Percentiles rank a stretch among this genome's conserved stretches.
Evolutionary conservation across 1,284 basidiomycete species (phyloP).

Genomic region (Moniliophthora roreri): DNA sequence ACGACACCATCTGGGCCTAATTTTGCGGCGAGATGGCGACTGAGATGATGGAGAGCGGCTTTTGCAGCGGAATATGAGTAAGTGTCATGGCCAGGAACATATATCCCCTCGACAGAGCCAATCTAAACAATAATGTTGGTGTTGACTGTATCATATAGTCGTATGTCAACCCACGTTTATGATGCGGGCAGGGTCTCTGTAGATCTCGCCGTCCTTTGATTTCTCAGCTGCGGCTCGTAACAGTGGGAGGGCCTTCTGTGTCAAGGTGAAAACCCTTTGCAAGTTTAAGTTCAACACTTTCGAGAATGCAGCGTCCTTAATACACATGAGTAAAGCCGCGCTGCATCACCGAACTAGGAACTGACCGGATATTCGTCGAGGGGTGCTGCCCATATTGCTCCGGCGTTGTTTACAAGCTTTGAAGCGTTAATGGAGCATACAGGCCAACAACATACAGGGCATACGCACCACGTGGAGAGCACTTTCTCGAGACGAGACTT

Average conservation of each 20-base stretch:
- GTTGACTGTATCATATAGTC: background rate
- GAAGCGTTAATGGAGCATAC: background rate
- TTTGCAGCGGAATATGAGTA: constrained; percentile 74
- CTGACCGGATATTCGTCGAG: constrained; percentile 57
- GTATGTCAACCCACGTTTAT: constrained; percentile 51
- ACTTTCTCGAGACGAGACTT: constrained; percentile 51
- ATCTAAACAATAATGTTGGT: constrained; percentile 39
- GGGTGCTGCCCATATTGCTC: constrained; percentile 60
- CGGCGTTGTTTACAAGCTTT: constrained; percentile 66
- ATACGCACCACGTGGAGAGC: constrained; percentile 45
- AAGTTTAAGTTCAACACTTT: constrained; percentile 68
- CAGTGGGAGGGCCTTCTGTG: constrained; percentile 65
- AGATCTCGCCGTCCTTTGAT: constrained; percentile 35
- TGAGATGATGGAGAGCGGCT: constrained; percentile 61
- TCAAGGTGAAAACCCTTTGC: constrained; percentile 70
- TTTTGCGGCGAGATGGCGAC: constrained; percentile 58
- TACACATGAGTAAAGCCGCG: constrained; percentile 4
- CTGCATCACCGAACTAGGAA: constrained; percentile 8
- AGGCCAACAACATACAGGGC: background rate
- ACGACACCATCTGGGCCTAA: constrained; percentile 63
- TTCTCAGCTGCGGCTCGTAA: constrained; percentile 52
- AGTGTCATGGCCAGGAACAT: constrained; percentile 57
- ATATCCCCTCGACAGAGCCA: constrained; percentile 61
- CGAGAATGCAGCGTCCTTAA: constrained; percentile 52
- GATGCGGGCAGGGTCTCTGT: constrained; percentile 55